Evolutionary conservation across 345 rosid genomes (phyloP), one percentile per base, ranked within the genome.

Genomic region (Microcos paniculata): DNA sequence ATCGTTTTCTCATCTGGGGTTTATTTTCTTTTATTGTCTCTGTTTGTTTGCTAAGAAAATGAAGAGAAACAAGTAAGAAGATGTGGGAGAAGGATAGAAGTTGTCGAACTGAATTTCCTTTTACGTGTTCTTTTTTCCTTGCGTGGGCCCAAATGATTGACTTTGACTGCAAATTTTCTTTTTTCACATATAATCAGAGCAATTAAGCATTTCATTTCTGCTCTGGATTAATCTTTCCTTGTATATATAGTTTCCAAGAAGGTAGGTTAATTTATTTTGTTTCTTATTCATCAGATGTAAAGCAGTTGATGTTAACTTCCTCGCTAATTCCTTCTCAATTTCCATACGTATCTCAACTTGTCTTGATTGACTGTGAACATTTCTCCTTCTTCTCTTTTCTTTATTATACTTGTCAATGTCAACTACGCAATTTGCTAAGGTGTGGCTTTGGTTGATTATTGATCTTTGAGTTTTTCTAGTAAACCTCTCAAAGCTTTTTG

Each of bases 81-180:
- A 46, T 46, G 24, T 21, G 53, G 38, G 10, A 14, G 24, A 24
- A 21, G 55, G 7, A 26, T 42, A 24, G n/a, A 45, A 7, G 14
- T 45, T 67, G 42, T 12, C 24, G 56, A 18, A 28, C 38, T 26
- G 71, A 67, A 67, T 67, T 67, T 46, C 71, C 40, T n/a, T n/a
- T n/a, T 46, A 3, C 70, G 0, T 7, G 51, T 65, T 63, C 33
- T 23, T 11, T 67, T 67, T 46, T 48, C 42, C 18, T 48, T 48
- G 43, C 48, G 43, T 69, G 58, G 58, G 72, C 26, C 72, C 56
- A 16, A 28, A 28, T 4, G 28, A 28, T 69, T 9, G 26, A 28
- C 35, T 48, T 68, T 69, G 9, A 69, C 58, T 48, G n/a, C 14
- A n/a, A 19, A 10, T 30, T 66, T 45, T 9, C 3, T 35, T 12